Percentiles rank a stretch among this genome's conserved stretches.
Evolutionary conservation across 257 asterid genomes (phyloP).

Genomic region (Solanum virginianum): DNA sequence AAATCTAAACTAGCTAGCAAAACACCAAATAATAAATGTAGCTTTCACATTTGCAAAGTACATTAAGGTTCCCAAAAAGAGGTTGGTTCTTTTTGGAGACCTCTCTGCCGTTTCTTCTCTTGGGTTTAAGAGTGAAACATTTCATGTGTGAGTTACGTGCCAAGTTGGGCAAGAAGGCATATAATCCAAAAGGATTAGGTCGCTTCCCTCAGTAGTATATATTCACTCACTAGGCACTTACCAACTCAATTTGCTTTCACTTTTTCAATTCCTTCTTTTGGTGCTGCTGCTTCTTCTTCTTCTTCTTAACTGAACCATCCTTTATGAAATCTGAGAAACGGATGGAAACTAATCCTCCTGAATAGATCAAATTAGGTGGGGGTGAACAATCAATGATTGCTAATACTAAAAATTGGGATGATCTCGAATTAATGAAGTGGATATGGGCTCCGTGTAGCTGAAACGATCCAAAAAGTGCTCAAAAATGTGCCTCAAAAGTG

Average conservation of each 20-base stretch:
- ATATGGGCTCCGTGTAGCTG: not conserved
- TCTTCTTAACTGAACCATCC: not conserved
- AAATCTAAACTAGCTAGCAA: too few species aligned
- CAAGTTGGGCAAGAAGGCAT: too few species aligned
- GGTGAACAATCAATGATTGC: not conserved
- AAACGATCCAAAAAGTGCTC: too few species aligned
- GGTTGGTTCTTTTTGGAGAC: too few species aligned
- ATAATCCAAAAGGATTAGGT: too few species aligned
- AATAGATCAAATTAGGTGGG: not conserved
- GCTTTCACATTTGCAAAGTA: too few species aligned
- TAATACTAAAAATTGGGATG: not conserved
- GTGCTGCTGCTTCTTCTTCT: not conserved
- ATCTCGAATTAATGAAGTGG: not conserved
- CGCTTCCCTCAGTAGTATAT: not conserved
- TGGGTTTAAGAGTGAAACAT: too few species aligned
- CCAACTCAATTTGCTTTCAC: not conserved
- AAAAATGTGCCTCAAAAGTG: too few species aligned
- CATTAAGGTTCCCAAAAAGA: too few species aligned
- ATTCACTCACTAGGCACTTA: not conserved
- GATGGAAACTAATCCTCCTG: not conserved
- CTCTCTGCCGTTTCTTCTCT: too few species aligned
- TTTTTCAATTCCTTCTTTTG: not conserved
- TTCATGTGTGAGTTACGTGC: too few species aligned
- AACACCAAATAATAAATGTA: too few species aligned
- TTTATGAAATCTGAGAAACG: not conserved